Evolutionary conservation across 169 alveolate species (phyloP).

Genomic region (Cryptosporidium sp.): DNA sequence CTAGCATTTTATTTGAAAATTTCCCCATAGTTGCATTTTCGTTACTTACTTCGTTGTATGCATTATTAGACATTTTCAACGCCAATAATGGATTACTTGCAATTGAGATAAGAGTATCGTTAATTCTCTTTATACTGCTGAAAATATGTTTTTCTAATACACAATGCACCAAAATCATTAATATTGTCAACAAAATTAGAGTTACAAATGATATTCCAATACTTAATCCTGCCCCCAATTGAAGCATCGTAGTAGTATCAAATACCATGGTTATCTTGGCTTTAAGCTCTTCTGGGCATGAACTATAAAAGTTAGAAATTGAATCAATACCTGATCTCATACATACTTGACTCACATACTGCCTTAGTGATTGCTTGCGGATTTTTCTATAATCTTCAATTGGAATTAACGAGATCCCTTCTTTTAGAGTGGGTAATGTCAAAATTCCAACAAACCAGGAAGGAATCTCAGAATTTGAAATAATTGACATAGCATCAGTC

Average conservation of each 20-base stretch:
- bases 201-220: slow-evolving; percentile 78
- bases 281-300: slow-evolving; percentile 52
- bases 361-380: slow-evolving; percentile 46
- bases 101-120: slow-evolving; percentile 80
- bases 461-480: slow-evolving; percentile 56
- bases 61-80: slow-evolving; percentile 31
- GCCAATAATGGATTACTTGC: slow-evolving; percentile 86
- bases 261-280: slow-evolving; percentile 74
- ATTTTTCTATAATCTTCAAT: slow-evolving; percentile 49
- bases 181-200: slow-evolving; percentile 71
- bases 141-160: slow-evolving; percentile 78
- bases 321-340: slow-evolving; percentile 72
- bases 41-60: slow-evolving; percentile 21
- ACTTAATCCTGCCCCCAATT: slow-evolving; percentile 76
- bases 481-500: slow-evolving; percentile 71
- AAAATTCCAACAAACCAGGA: slow-evolving; percentile 60
- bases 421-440: slow-evolving; percentile 46
- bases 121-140: slow-evolving; percentile 80
- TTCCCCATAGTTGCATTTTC: slow-evolving; percentile 82
- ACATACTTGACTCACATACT: slow-evolving; percentile 56
- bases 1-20: slow-evolving; percentile 78
- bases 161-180: slow-evolving; percentile 71
- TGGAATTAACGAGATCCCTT: slow-evolving; percentile 67
- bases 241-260: slow-evolving; percentile 73
- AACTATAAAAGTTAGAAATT: slow-evolving; percentile 11